A percentile compares a stretch with the other conserved stretches of the same genome.
phyloP scores from a whole-genome alignment of 441 rosid genomes.

The Mallotus japonicus region DNA sequence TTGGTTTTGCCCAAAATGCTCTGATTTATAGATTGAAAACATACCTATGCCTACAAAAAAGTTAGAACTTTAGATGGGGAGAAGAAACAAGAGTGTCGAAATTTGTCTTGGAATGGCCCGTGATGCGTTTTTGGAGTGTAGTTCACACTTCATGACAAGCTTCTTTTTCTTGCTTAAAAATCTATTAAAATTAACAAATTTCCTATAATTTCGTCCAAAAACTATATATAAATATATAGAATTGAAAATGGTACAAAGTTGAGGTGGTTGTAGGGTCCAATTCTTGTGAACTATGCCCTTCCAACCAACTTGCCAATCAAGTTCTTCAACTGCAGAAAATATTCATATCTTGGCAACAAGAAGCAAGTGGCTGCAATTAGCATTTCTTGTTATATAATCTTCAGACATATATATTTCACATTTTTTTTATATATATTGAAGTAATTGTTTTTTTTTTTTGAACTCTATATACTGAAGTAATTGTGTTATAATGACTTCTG shows the following conservation, averaged over 20 bases:
- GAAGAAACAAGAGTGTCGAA: not conserved
- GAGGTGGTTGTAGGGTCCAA: slow-evolving; percentile 8
- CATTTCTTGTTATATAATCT: not conserved
- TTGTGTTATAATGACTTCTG: too few relatives aligned
- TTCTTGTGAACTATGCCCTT: not conserved
- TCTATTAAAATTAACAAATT: not conserved
- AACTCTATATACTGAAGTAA: too few relatives aligned
- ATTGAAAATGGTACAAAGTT: not conserved
- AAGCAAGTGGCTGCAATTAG: not conserved
- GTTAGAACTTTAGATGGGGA: not conserved
- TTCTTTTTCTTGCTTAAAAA: not conserved
- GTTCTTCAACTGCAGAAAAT: not conserved
- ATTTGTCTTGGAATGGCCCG: slow-evolving; percentile 44
- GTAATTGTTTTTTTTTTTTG: too few relatives aligned
- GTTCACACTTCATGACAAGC: not conserved
- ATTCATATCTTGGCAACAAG: too few relatives aligned
- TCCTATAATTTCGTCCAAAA: too few relatives aligned
- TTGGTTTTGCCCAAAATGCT: slow-evolving; percentile 27
- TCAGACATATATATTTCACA: not conserved
- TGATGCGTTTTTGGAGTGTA: slow-evolving; percentile 37
- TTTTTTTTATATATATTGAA: not conserved
- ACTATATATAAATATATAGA: too few relatives aligned
- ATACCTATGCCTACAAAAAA: not conserved
- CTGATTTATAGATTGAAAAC: slow-evolving; percentile 19
- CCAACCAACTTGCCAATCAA: not conserved